Evolutionary conservation across 169 alveolate genomes (phyloP), one percentile per base, ranked within the genome.

Genomic region (Plasmodium billcollinsi): DNA sequence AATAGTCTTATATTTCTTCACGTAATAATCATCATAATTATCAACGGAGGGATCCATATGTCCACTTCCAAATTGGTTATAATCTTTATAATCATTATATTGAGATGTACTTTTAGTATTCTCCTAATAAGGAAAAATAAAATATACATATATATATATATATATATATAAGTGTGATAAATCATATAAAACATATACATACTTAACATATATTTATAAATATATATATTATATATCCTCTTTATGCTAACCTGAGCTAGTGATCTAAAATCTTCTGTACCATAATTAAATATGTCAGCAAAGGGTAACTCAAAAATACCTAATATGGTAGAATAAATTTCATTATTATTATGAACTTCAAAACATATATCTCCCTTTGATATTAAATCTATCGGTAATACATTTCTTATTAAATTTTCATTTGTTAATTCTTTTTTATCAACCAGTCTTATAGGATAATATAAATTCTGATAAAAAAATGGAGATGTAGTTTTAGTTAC

Each of bases 331-430:
- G 96, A 93, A 39, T 96, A 88, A 20, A 97, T 83, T 71, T 95
- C 97, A 63, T 89, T 93, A 47, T 90, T 89, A 88, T 95, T 95
- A 95, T 97, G 95, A 45, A 95, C 97, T 76, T 95, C 97, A 52
- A 95, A 93, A 43, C 92, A 91, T 15, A 95, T 93, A 6, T 96
- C 97, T 39, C 97, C 97, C 83, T 95, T 95, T 20, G 97, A 95
- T 21, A 90, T 74, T 78, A 96, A 85, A 72, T 96, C 97, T 18
- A 96, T 88, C n/a, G 97, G 97, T 43, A 96, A 88, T 26, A 95
- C 94, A 89, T 95, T 91, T 33, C 74, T 88, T 63, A 95, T 95
- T 54, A 96, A 88, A 61, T 90, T 86, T 29, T 95, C 94, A 69
- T 94, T 56, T 24, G 93, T 91, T 54, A 95, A 88, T 72, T 96